These are phyloP conservation scores for Pichia membranifaciens DNA, from an alignment of 805 yeast genomes.

Conservation along the genomic window DNA sequence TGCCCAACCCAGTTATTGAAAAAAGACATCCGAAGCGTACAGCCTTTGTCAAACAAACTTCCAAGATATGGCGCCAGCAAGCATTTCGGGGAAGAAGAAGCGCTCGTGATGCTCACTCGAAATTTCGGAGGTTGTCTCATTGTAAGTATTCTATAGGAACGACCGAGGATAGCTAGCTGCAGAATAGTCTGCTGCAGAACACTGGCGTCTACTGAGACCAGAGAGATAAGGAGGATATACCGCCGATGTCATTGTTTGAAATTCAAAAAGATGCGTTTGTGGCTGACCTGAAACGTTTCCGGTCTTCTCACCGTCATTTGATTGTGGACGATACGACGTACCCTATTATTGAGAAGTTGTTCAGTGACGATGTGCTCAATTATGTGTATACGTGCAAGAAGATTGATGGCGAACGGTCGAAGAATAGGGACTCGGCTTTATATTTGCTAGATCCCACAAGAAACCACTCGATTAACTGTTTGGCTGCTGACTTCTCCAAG, in stretches of 20 bases:
- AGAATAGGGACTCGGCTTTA: conserved; percentile 52
- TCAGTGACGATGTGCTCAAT: conserved; percentile 26
- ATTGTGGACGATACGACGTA: conserved; percentile 27
- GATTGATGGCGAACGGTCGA: conserved; percentile 28
- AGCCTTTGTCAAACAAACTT: too few relatives aligned
- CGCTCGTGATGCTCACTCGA: neutral
- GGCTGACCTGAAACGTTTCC: conserved; percentile 12
- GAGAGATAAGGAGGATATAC: too few relatives aligned
- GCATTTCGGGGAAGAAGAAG: neutral
- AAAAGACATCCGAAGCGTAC: too few relatives aligned
- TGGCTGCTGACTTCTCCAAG: conserved; percentile 63
- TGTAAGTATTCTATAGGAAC: too few relatives aligned
- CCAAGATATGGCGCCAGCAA: too few relatives aligned
- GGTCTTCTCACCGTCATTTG: conserved; percentile 26
- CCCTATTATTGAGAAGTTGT: conserved; percentile 22
- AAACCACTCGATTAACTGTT: conserved; percentile 63
- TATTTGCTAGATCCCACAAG: conserved; percentile 67
- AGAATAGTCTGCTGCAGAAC: too few relatives aligned
- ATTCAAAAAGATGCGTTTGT: conserved; percentile 23
- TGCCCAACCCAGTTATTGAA: too few relatives aligned
- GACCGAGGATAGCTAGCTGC: neutral
- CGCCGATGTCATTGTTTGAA: conserved; percentile 22
- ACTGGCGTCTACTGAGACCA: too few relatives aligned
- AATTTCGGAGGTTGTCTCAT: neutral
- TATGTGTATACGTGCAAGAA: conserved; percentile 27